A percentile compares a stretch with the other conserved stretches of the same genome.
phyloP scores from a whole-genome alignment of 169 alveolate species.

The Pseudocohnilembus persalinus region DNA sequence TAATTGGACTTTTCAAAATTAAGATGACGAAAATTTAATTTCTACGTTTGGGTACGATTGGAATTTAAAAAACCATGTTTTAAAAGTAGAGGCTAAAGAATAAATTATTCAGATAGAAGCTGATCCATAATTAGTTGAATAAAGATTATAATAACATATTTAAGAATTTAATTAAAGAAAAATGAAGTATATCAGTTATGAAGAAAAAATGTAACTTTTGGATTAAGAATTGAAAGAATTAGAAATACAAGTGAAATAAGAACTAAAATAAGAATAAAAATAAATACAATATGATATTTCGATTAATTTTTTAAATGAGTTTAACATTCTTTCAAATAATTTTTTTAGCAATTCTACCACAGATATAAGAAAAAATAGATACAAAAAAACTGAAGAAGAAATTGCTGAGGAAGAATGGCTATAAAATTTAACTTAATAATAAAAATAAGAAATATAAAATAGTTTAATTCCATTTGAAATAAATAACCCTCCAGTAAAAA shows the following conservation, averaged over 20 bases:
- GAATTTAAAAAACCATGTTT: background rate
- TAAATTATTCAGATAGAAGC: background rate
- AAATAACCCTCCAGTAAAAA: background rate
- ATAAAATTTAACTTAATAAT: background rate
- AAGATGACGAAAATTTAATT: background rate
- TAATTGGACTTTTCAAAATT: background rate
- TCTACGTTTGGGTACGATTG: background rate
- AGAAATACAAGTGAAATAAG: background rate
- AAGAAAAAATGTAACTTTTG: no score
- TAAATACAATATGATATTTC: background rate
- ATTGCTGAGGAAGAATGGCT: background rate
- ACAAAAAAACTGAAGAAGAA: no score
- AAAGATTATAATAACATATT: no score
- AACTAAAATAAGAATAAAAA: no score
- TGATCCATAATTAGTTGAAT: no score
- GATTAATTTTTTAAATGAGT: no score
- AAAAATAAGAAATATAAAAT: background rate
- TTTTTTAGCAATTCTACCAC: background rate
- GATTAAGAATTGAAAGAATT: background rate
- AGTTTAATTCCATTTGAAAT: background rate
- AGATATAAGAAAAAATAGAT: background rate
- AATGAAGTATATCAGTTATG: background rate
- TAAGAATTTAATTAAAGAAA: no score
- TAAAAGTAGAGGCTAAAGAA: background rate
- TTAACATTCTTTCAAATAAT: background rate